These are phyloP conservation scores for Middelhovenomyces tepae DNA, from an alignment of 805 yeast genomes.

Conservation along the genomic window DNA sequence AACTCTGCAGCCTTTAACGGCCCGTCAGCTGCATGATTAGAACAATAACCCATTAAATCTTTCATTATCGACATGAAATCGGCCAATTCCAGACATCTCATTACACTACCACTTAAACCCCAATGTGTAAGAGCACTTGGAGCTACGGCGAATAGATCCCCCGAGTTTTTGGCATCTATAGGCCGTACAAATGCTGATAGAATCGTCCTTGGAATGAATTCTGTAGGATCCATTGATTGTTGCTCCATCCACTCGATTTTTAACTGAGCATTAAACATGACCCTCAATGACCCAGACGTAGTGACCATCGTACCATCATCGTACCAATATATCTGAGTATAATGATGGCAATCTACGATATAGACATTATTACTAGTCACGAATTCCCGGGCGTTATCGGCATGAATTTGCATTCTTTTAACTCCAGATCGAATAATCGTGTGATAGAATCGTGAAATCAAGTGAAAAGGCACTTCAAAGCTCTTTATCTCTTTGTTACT, in stretches of 20 bases:
- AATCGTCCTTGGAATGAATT: constrained; percentile 25
- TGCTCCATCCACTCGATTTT: constrained; percentile 68
- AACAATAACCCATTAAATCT: constrained; percentile 53
- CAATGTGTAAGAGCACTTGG: constrained; percentile 43
- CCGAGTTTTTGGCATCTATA: constrained; percentile 3
- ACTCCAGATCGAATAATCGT: constrained; percentile 46
- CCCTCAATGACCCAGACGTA: constrained; percentile 51
- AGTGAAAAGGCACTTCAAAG: constrained; percentile 54
- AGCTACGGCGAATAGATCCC: constrained; percentile 5
- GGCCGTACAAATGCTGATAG: constrained; percentile 2
- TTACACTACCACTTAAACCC: constrained; percentile 55
- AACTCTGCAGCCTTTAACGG: constrained; percentile 21
- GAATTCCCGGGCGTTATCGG: constrained; percentile 40
- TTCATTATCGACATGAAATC: constrained; percentile 69
- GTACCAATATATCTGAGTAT: constrained; percentile 43
- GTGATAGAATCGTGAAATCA: constrained; percentile 56
- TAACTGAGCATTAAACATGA: constrained; percentile 52
- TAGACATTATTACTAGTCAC: constrained; percentile 46
- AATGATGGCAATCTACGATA: constrained; percentile 44
- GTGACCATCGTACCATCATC: constrained; percentile 64
- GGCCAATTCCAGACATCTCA: constrained; percentile 65
- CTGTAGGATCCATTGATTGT: constrained; percentile 38
- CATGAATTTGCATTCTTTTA: constrained; percentile 39
- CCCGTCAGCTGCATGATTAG: constrained; percentile 19
- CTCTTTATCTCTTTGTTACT: constrained; percentile 37